Evolutionary conservation across 2,329 filamentous ascomycete species (phyloP), one percentile per base, ranked within the genome.

Genomic region (Monosporascus sp.): DNA sequence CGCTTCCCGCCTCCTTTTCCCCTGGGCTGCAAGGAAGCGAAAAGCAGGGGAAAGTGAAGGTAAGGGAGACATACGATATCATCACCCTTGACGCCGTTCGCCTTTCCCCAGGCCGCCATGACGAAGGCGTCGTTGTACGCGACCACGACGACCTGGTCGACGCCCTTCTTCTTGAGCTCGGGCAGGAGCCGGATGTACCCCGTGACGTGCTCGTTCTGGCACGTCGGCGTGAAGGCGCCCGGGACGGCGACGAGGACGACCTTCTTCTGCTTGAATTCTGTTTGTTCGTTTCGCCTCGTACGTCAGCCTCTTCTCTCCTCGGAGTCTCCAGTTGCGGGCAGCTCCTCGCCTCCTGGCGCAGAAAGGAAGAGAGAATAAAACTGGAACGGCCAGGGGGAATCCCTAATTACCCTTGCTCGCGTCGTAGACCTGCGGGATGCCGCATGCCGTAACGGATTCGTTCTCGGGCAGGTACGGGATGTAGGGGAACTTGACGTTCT

Each of bases 41-140:
- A 17, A 24, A 25, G 49, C 14, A 54, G n/a, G 7, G 43, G 48
- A 36, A 46, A 35, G 8, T 3, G 50, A 31, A 45, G 46, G 31
- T 11, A 22, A 35, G 36, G 37, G 3, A 27, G 50, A 70, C 78
- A 62, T 62, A 82, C 79, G 60, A 83, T 78, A 54, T 71, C 79
- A 62, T 93, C 86, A 59, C 85, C 83, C 67, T 82, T 86, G 67
- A 93, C 78, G 50, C 80, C 79, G 74, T 95, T 93, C 67, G 90
- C 90, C 82, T 96, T 96, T 74, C 85, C 87, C 89, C 89, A 94
- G 51, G 88, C 90, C 64, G 84, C 86, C 89, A 93, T 93, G 71
- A 96, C 90, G 69, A 80, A 95, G 59, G 86, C 77, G 74, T 96
- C 91, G 74, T 96, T 96, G 77, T 77, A 87, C 55, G 90, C 88